Evolutionary conservation across 2,329 filamentous ascomycete species (phyloP).

Genomic region (Microsporum ferrugineum): DNA sequence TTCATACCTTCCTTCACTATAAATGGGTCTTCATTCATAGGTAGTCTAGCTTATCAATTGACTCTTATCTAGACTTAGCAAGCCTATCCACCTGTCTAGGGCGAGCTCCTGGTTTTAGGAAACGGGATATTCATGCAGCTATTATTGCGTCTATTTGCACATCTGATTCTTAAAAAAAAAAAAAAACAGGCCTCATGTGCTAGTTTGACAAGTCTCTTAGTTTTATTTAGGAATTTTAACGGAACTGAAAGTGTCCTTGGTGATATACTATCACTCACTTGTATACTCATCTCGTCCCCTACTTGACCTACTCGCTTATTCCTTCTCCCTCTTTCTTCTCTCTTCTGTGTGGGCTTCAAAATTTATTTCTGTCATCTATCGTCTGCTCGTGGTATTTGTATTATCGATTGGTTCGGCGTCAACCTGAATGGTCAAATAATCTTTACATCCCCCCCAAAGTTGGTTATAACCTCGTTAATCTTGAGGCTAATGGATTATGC

Average conservation of each 20-base stretch:
- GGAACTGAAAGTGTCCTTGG: too few relatives aligned
- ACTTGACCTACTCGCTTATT: not conserved
- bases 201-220: not conserved
- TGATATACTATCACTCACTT: not conserved
- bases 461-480: too few relatives aligned
- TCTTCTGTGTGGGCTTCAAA: not conserved
- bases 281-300: not conserved
- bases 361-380: not conserved
- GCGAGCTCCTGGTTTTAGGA: constrained; percentile 26
- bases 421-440: not conserved
- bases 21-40: not conserved
- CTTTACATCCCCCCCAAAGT: too few relatives aligned
- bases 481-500: too few relatives aligned
- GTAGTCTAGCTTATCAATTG: not conserved
- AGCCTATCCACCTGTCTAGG: constrained; percentile 23
- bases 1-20: not conserved
- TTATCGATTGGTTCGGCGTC: not conserved
- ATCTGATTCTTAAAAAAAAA: not conserved
- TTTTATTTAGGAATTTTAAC: not conserved
- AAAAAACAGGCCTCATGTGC: too few relatives aligned
- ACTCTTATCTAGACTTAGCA: constrained; percentile 16
- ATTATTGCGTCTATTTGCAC: constrained; percentile 13
- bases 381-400: not conserved
- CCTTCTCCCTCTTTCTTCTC: not conserved
- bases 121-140: constrained; percentile 24